These are phyloP conservation scores for Carex myosuroides DNA, from an alignment of 176 grass and related monocot genomes.

Conservation along the genomic window DNA sequence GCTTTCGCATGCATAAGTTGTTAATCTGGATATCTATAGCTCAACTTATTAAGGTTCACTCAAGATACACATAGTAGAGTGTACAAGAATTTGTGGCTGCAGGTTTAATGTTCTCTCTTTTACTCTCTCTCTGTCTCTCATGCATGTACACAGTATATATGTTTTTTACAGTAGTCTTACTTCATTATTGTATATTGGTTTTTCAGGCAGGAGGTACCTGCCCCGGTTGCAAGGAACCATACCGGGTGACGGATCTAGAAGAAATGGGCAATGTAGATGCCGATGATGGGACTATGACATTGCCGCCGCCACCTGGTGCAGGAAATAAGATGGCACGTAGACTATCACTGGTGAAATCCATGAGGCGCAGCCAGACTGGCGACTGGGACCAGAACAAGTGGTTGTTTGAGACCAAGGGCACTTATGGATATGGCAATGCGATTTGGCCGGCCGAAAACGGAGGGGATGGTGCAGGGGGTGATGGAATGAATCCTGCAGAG, in stretches of 20 bases:
- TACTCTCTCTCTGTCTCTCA: background rate
- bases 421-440: slow-evolving; percentile 94
- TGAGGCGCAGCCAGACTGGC: slow-evolving; percentile 80
- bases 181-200: background rate
- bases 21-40: background rate
- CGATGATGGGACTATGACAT: slow-evolving; percentile 11
- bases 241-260: slow-evolving; percentile 74
- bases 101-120: background rate
- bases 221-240: slow-evolving; percentile 82
- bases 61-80: background rate
- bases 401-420: slow-evolving; percentile 95
- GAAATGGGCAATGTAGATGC: slow-evolving; percentile 29
- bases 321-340: slow-evolving; percentile 67
- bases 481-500: slow-evolving; percentile 46
- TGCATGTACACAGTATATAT: background rate
- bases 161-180: background rate
- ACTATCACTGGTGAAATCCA: slow-evolving; percentile 55
- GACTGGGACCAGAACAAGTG: slow-evolving; percentile 95
- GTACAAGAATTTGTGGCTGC: background rate
- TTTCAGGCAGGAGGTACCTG: slow-evolving; percentile 42
- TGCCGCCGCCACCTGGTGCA: slow-evolving; percentile 46
- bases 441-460: slow-evolving; percentile 86
- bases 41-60: background rate
- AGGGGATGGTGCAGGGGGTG: slow-evolving; percentile 36
- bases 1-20: background rate